phyloP scores from a whole-genome alignment of 805 yeast genomes.

The Saccharomycopsis vini region DNA sequence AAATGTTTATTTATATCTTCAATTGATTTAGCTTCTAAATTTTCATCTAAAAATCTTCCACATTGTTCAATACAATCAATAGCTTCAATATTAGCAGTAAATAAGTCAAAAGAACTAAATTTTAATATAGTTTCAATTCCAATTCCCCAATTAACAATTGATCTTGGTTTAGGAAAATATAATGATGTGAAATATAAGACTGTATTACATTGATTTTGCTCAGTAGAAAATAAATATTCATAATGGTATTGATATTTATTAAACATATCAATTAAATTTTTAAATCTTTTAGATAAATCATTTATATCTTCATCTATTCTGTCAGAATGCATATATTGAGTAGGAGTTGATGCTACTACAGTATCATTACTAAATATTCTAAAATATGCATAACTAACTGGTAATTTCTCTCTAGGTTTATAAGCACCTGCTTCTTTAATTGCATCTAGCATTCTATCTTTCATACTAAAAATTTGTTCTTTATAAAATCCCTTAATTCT shows the following conservation, averaged over 20 bases:
- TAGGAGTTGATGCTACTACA: neutral
- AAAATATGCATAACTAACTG: neutral
- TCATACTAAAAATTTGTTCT: neutral
- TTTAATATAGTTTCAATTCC: neutral
- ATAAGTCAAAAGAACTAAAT: neutral
- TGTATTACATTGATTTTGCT: neutral
- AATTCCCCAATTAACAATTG: neutral
- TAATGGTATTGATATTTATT: neutral
- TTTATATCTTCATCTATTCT: neutral
- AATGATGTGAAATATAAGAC: neutral
- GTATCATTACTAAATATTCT: neutral
- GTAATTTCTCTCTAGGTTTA: neutral
- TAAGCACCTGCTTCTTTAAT: neutral
- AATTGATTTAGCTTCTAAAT: neutral
- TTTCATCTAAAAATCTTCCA: neutral
- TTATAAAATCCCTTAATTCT: neutral
- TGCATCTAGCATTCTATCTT: neutral
- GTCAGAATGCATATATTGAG: neutral
- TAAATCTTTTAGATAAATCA: neutral
- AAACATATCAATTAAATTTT: neutral
- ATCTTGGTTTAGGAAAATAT: constrained; percentile 4
- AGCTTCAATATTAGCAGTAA: neutral
- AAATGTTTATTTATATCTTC: neutral
- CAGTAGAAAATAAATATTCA: neutral
- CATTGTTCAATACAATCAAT: neutral